Base-by-base conservation (phyloP, 2,329 filamentous ascomycete species). In the Xylariaceae sp. region DNA sequence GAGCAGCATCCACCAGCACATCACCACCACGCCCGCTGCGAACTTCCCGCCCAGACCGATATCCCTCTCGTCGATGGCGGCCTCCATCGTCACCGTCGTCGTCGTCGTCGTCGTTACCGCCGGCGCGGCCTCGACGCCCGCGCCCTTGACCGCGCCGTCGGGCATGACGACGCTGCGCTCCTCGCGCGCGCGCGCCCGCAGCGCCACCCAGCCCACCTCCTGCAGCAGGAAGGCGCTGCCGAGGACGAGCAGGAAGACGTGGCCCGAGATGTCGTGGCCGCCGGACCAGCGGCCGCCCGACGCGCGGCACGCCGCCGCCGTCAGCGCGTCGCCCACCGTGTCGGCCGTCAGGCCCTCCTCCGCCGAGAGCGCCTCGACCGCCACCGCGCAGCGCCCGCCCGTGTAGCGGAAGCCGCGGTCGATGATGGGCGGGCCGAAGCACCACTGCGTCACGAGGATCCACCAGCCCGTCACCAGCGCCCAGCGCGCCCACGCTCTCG, bases 211-310 rank as follows among this genome's bases (percentile, higher is more conserved):
- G 32, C 51, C 68, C 2, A 88, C 72, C 64, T 96, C 92, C 51
- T 94, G 78, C 59, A 83, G 70, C 33, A 96, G 64, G 51, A 94
- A 84, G 30, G 77, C 77, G 37, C 82, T 90, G 4, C 86, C 85
- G 26, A 95, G 65, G 5, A 93, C 87, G 31, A 98, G 70, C 63
- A 98, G 64, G 53, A 98, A 95, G 4, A 95, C 87, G 60, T 96
- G 92, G 0, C 92, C 92, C 40, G 83, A 92, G 48, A 98, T 90
- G 59, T 98, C 92, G 60, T 96, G 88, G 0, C 92, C 92, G n/a
- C 92, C 92, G 37, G 68, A 75, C 92, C 92, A 98, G 35, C 69
- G 65, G 0, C 92, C 90, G 5, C 90, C 90, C 0, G 78, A 76
- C 3, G 80, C 70, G 63, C 86, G 92, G 56, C 92, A 98, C 27